Base-by-base conservation (phyloP, 768 basidiomycete species). In the Hericium rajendrae region DNA sequence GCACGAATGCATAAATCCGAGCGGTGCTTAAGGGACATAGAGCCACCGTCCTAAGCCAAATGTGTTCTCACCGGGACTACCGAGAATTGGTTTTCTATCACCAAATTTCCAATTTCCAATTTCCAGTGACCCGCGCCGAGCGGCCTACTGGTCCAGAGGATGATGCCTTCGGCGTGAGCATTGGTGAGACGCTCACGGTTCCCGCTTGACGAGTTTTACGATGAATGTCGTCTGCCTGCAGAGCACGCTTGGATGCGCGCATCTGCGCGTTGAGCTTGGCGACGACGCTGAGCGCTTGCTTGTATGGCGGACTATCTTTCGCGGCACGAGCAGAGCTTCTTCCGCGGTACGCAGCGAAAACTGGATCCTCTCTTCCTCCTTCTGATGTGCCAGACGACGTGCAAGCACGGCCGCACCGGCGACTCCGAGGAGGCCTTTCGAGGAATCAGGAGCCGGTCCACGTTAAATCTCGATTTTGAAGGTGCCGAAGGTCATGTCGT, bases 391-490 rank as follows among this genome's bases (percentile, higher is more conserved):
- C 32, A 88, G 78, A 32, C 85, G 82, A 46, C 86, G 77, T 2
- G 86, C 87, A 18, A 85, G 85, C 16, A 82, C 85, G 24, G 85
- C 79, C 2, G 87, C 86, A 16, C 84, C 85, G 1, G 82, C 80
- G 38, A 89, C 81, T 9, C 84, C 86, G 20, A 88, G 73, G 41
- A 84, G 71, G 53, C 83, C 84, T 69, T 91, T 93, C 38, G 88
- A 86, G 6, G 91, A 86, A 72, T 97, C 94, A 0, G 95, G 97
- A 4, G 97, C 97, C 16, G 95, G 95, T 3, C 97, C 97, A 49
- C 91, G 89, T 66, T 86, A 88, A 68, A 99, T 94, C 68, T 98
- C 95, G 53, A 97, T 92, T 71, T 97, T 94, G 84, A 97, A 91
- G 67, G 85, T 89, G 53, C 91, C 88, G 64, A 98, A 93, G 2